phyloP scores from a whole-genome alignment of 2,329 filamentous ascomycete genomes.

The Sarocladiaceae sp. region DNA sequence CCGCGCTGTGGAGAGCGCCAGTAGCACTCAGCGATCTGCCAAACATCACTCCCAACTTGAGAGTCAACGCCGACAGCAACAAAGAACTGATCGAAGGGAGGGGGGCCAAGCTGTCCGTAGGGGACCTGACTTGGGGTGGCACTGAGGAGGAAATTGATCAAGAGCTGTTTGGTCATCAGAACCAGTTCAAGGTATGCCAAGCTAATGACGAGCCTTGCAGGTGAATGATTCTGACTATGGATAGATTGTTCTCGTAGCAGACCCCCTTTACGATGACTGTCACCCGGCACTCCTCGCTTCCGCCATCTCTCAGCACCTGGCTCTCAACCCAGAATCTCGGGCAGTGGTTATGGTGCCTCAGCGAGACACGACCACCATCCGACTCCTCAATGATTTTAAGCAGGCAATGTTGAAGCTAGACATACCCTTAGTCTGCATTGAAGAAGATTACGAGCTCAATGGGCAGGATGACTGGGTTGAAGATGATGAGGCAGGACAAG shows the following conservation, averaged over 20 bases:
- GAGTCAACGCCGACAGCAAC: slow-evolving; percentile 67
- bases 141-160: slow-evolving; percentile 36
- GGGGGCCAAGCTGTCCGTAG: slow-evolving; percentile 54
- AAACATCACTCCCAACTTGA: slow-evolving; percentile 74
- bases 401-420: slow-evolving; percentile 50
- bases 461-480: slow-evolving; percentile 70
- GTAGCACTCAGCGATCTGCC: slow-evolving; percentile 79
- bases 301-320: slow-evolving; percentile 64
- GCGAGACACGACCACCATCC: slow-evolving; percentile 59
- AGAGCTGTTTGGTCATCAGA: slow-evolving; percentile 34
- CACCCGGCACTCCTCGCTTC: slow-evolving; percentile 70
- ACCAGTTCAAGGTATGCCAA: slow-evolving; percentile 44
- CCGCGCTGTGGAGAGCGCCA: slow-evolving; percentile 58
- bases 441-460: slow-evolving; percentile 52
- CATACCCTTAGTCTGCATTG: slow-evolving; percentile 40
- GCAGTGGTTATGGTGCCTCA: slow-evolving; percentile 77
- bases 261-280: slow-evolving; percentile 78
- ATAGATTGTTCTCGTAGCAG: slow-evolving; percentile 73
- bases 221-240: slow-evolving; percentile 10
- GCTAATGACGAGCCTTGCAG: not conserved
- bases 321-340: slow-evolving; percentile 47
- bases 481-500: slow-evolving; percentile 38
- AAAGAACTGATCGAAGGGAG: slow-evolving; percentile 42
- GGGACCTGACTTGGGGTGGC: slow-evolving; percentile 69
- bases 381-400: slow-evolving; percentile 58